Evolutionary conservation across 257 asterid species (phyloP).

Genomic region (Nyctanthes arbortristis): DNA sequence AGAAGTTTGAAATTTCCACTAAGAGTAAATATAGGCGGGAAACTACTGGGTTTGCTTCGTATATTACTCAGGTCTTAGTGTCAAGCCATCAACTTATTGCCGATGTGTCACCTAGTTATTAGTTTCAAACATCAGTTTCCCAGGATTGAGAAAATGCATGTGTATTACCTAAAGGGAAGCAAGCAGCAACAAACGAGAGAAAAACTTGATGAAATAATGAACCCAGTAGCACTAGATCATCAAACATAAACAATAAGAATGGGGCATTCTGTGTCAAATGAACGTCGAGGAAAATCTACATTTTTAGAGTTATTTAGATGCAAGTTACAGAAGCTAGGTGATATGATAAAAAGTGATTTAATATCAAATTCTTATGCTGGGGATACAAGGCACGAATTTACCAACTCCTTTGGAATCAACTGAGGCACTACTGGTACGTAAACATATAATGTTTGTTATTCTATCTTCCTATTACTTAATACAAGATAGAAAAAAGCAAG

Average conservation of each 20-base stretch:
- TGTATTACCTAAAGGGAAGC: no score
- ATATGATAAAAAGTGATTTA: background rate
- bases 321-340: background rate
- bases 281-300: background rate
- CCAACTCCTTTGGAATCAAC: background rate
- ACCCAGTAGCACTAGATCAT: background rate
- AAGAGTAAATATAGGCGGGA: background rate
- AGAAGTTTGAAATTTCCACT: background rate
- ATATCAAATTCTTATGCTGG: background rate
- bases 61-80: background rate
- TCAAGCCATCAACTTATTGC: background rate
- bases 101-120: background rate
- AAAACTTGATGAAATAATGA: background rate
- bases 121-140: background rate
- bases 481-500: background rate
- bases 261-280: background rate
- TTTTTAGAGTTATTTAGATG: background rate
- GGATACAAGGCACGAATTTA: background rate
- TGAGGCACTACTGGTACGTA: background rate
- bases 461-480: background rate
- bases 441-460: background rate
- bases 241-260: background rate
- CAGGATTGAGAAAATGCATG: no score
- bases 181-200: no score
- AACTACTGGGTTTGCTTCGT: background rate